These are phyloP conservation scores for Neodidymelliopsis sp. DNA, from an alignment of 2,329 filamentous ascomycete species.

Conservation along the genomic window DNA sequence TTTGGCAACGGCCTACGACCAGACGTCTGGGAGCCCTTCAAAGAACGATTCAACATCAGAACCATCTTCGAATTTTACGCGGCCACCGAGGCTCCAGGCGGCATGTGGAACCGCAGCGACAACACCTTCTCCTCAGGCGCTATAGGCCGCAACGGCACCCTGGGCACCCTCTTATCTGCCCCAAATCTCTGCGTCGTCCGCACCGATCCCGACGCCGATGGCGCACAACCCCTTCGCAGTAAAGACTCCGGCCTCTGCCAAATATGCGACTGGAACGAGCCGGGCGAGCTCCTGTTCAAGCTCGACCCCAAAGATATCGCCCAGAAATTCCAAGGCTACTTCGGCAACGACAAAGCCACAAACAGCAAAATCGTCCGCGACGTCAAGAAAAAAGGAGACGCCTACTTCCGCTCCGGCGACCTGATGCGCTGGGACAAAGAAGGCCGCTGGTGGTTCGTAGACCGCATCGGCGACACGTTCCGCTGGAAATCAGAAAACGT, in stretches of 20 bases:
- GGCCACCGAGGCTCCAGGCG: conserved; percentile 64
- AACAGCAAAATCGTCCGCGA: conserved; percentile 44
- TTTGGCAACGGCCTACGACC: conserved; percentile 53
- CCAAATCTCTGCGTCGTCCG: conserved; percentile 68
- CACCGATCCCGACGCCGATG: conserved; percentile 70
- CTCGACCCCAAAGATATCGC: conserved; percentile 55
- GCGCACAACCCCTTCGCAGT: conserved; percentile 66
- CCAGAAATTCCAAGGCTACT: conserved; percentile 69
- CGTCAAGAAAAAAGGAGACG: conserved; percentile 46
- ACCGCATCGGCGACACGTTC: conserved; percentile 51
- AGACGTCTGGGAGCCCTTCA: conserved; percentile 52
- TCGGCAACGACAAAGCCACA: conserved; percentile 52
- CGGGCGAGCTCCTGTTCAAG: conserved; percentile 72
- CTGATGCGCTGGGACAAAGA: conserved; percentile 43
- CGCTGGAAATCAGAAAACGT: conserved; percentile 57
- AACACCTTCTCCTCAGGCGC: conserved; percentile 67
- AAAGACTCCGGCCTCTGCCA: conserved; percentile 70
- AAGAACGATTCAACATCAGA: conserved; percentile 48
- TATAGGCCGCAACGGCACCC: conserved; percentile 73
- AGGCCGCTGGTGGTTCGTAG: conserved; percentile 48
- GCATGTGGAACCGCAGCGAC: conserved; percentile 59
- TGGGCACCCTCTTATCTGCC: conserved; percentile 61
- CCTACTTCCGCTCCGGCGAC: conserved; percentile 50
- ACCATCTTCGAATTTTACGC: conserved; percentile 51
- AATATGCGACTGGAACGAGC: conserved; percentile 67